Base-by-base conservation (phyloP, 208 protist genomes). In the Leishmania tropica region DNA sequence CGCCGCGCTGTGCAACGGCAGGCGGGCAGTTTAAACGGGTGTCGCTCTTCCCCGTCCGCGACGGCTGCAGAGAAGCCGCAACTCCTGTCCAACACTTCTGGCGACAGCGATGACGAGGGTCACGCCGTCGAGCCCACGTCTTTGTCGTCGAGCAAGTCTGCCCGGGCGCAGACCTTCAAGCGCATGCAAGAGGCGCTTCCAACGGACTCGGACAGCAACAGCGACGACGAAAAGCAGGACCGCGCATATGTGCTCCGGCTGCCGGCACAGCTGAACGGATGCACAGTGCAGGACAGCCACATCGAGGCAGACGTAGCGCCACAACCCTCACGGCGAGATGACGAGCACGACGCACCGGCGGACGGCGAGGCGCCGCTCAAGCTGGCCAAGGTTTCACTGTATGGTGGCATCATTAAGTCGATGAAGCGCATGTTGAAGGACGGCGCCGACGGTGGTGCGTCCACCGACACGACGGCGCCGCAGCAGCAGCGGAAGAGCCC, bases 351-450 rank as follows among this genome's bases (percentile, higher is more conserved):
- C 1, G 48, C 28, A 7, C 58, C 48, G 40, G 72, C 56, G 10
- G 67, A 77, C 11, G 76, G 74, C 7, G 58, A 70, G 40, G 4
- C 71, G 17, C 11, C 54, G 17, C 72, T 35, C 31, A 35, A 42
- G 60, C 31, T 53, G 6, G 19, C 78, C 47, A 88, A 85, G 73
- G 56, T 53, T 2, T 80, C 79, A 21, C 78, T 83, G 28, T 95
- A 93, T 75, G 74, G 85, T 45, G 87, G 88, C 31, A 83, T 95
- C 68, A 81, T 95, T 71, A 89, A 92, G 76, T 87, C 84, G 11
- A 87, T 94, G 80, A 87, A 77, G 75, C 80, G 84, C n/a, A 76
- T 75, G 8, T 40, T 71, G 24, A 35, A n/a, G 28, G n/a, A 56
- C 75, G 42, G 31, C 35, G 37, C 68, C 17, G 45, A 64, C 65